Base-by-base conservation (phyloP, 306 rosid genomes). In the Dryas octopetala region DNA sequence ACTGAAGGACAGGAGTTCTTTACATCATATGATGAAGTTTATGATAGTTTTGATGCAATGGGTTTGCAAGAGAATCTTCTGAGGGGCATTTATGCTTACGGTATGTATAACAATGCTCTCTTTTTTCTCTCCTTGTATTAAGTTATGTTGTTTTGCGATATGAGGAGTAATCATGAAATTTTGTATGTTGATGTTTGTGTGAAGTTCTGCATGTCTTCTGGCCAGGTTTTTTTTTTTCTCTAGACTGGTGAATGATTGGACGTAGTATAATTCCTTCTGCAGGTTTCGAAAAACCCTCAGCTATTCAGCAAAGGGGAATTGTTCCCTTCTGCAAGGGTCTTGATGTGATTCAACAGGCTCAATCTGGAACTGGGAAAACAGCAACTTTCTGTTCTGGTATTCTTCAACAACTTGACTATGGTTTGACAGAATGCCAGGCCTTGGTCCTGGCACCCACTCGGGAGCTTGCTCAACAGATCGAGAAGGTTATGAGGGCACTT, bases 401-500 rank as follows among this genome's bases (percentile, higher is more conserved):
- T 60, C 77, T 91, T 81, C 91, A 91, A 79, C 93, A 91, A 80
- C 90, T 91, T 71, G 93, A 91, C 72, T 89, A 91, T 73, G 63
- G 71, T 66, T 43, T 88, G 88, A 86, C 63, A 0, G 91, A 89
- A 23, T 91, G 93, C 76, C 93, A 91, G 74, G 93, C 86, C 43
- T 81, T 91, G 90, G 93, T 91, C 67, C 87, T 91, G 0, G 93
- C 91, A 23, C 96, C 96, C 13, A 91, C 96, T 51, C 85, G 93
- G 13, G 93, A 91, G 79, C 93, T 91, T 45, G 93, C 96, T 50
- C 96, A 88, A 79, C 91, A 91, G 81, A 91, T 91, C 79, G 96
- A 91, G 89, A 89, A 91, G 85, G 93, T 91, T 69, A 91, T 91
- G 91, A 88, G 96, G 44, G 93, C 96, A 4, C 93, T 91, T 54